Percentiles rank a stretch among this genome's conserved stretches.
phyloP scores from a whole-genome alignment of 2,329 filamentous ascomycete genomes.

The Fusarium sp. region DNA sequence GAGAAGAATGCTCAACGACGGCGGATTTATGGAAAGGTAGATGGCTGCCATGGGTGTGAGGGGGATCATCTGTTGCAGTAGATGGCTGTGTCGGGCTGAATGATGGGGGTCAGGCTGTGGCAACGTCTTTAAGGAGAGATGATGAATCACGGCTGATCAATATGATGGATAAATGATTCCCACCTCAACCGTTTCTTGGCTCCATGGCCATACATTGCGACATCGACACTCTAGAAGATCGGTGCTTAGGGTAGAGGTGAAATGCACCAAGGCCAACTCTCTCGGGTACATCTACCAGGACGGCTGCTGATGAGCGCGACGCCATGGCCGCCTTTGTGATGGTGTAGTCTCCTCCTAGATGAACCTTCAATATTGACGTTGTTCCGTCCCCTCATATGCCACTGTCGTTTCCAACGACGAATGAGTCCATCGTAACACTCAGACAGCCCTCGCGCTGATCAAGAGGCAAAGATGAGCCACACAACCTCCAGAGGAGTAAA shows the following conservation, averaged over 20 bases:
- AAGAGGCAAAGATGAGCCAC: not conserved
- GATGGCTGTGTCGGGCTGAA: too few relatives aligned
- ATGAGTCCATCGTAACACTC: not conserved
- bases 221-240: not conserved
- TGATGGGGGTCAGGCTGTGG: too few relatives aligned
- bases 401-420: not conserved
- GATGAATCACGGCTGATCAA: too few relatives aligned
- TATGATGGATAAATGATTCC: too few relatives aligned
- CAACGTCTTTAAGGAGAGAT: too few relatives aligned
- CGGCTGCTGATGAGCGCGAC: not conserved
- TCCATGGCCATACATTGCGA: not conserved
- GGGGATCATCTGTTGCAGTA: too few relatives aligned
- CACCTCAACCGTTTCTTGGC: too few relatives aligned
- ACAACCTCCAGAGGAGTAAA: too few relatives aligned
- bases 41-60: too few relatives aligned
- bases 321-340: not conserved
- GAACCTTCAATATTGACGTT: not conserved
- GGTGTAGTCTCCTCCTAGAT: not conserved
- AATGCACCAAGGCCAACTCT: not conserved
- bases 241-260: not conserved
- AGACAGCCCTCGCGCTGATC: not conserved
- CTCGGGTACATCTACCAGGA: not conserved
- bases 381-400: not conserved
- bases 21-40: too few relatives aligned
- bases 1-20: too few relatives aligned